These are phyloP conservation scores for Trichosphaerium sp. DNA, from an alignment of 78 protist species.

Conservation along the genomic window DNA sequence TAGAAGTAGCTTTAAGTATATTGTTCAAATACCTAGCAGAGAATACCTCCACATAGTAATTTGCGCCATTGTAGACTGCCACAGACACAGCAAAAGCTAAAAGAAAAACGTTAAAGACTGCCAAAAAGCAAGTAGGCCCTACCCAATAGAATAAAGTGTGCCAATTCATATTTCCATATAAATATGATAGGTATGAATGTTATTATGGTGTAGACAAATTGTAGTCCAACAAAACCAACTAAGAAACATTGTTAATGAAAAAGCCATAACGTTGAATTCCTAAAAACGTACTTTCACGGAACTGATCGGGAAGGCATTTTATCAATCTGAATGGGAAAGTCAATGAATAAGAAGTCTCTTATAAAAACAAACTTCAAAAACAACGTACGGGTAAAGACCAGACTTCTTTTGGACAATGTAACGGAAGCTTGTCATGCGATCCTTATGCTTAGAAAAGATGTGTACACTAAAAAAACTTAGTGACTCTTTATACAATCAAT, in stretches of 20 bases:
- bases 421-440: too few species aligned
- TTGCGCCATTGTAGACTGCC: conserved; percentile 40
- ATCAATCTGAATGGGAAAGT: conserved; percentile 16
- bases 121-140: background rate
- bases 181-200: conserved; percentile 18
- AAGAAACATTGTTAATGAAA: conserved; percentile 1
- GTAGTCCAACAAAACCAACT: conserved; percentile 24
- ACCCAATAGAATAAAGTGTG: conserved; percentile 11
- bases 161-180: background rate
- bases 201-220: conserved; percentile 10
- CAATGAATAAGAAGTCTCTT: conserved; percentile 6
- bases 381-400: too few species aligned
- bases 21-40: conserved; percentile 12
- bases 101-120: background rate
- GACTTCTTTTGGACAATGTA: too few species aligned
- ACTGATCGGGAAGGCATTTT: conserved; percentile 1
- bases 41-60: conserved; percentile 20
- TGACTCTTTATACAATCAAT: too few species aligned
- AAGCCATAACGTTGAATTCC: background rate
- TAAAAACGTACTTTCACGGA: background rate
- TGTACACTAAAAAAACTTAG: too few species aligned
- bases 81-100: background rate
- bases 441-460: too few species aligned
- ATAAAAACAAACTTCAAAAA: background rate
- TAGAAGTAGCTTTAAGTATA: too few species aligned